Base-by-base conservation (phyloP, 2,329 filamentous ascomycete species). In the Pyricularia grisea region DNA sequence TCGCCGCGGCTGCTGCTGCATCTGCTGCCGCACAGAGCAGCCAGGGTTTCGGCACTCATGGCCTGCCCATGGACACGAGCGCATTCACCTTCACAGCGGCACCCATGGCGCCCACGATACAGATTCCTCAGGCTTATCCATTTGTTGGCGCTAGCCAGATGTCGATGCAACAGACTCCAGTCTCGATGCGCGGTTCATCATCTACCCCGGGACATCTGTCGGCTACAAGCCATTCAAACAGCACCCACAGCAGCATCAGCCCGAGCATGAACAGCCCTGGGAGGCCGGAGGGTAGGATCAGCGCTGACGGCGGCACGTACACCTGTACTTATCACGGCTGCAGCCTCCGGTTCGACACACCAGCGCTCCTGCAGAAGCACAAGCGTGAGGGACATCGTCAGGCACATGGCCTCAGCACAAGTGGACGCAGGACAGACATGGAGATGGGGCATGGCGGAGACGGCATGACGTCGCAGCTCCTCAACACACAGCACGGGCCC, bases 251-350 rank as follows among this genome's bases (percentile, higher is more conserved):
- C 58, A 68, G 67, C 67, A 61, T 25, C 42, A 67, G 67, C 67
- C 58, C 67, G 7, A 31, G 20, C 25, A 36, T 50, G 31, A 79
- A 70, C 5, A 75, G 76, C 50, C 71, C 81, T 67, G 73, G 83
- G 75, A 82, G 85, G 55, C 92, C 93, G 0, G 55, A 58, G 28
- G 78, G 81, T 1, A 84, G 88, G 60, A 88, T 90, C 2, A 83
- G 83, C 20, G 91, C 93, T 0, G 92, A 97, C 73, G 87, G 89
- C 25, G 94, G 94, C 14, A 97, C 94, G 0, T 99, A 97, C 80
- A 97, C 94, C 0, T 99, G 95, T 79, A 97, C 94, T 0, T 97
- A 97, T 75, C 93, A 97, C 75, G 93, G 93, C 12, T 98, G 95
- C 77, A 90, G 89, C 0, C 83, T 91, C 73, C 91, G 95, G 68